Conservation (phyloP, 202 grass and related monocot species). For the Cymbopogon flexuosus region DNA sequence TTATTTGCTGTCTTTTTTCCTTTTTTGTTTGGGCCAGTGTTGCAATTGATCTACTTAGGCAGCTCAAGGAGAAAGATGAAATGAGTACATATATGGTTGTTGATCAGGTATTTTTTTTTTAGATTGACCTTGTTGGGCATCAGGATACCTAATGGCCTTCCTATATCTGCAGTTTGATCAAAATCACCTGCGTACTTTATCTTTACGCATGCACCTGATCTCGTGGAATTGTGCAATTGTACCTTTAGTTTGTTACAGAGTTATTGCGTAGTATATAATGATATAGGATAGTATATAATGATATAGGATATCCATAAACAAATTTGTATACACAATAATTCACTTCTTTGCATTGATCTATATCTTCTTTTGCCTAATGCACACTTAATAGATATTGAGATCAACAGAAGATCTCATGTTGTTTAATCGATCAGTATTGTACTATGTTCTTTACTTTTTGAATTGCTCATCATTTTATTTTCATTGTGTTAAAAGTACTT, state of each 20-base stretch:
- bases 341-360: neutral
- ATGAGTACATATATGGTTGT: constrained; percentile 58
- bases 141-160: constrained; percentile 1
- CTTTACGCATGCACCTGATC: constrained; percentile 9
- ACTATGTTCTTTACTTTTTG: neutral
- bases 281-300: constrained; percentile 9
- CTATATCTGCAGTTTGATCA: constrained; percentile 27
- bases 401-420: neutral
- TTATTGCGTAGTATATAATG: constrained; percentile 23
- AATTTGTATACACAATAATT: neutral
- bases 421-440: constrained; percentile 5
- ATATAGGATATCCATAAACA: neutral
- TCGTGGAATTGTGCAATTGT: constrained; percentile 6
- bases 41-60: constrained; percentile 67
- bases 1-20: constrained; percentile 27
- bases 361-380: neutral
- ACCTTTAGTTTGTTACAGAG: constrained; percentile 25
- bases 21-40: constrained; percentile 37
- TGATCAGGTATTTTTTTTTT: constrained; percentile 55
- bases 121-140: neutral
- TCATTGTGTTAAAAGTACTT: neutral
- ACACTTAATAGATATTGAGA: neutral
- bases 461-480: constrained; percentile 16
- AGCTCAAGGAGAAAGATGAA: constrained; percentile 67
- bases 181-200: neutral